Evolutionary conservation across 306 rosid genomes (phyloP).

Genomic region (Urtica urens): DNA sequence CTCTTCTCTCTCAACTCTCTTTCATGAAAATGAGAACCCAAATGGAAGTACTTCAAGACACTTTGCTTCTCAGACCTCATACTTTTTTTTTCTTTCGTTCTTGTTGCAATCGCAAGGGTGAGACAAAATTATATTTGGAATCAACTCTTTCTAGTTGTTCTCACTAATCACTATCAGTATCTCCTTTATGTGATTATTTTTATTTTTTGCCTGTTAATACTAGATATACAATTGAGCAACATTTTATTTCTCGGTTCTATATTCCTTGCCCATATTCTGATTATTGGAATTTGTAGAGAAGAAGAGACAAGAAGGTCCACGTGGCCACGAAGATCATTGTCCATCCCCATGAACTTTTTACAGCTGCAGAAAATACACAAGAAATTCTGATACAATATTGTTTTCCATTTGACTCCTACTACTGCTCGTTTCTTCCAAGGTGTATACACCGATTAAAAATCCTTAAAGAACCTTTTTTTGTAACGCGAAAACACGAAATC

Average conservation of each 20-base stretch:
- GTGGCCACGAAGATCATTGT: slow-evolving; percentile 60
- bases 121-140: slow-evolving; percentile 9
- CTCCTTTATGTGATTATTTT: slow-evolving; percentile 7
- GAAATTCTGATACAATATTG: slow-evolving; percentile 16
- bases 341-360: slow-evolving; percentile 40
- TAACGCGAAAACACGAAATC: slow-evolving; percentile 24
- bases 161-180: slow-evolving; percentile 1
- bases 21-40: slow-evolving; percentile 44
- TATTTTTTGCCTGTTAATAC: slow-evolving; percentile 3
- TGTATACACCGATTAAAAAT: slow-evolving; percentile 21
- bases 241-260: slow-evolving; percentile 9
- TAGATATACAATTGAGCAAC: neutral
- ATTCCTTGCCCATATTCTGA: slow-evolving; percentile 22
- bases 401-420: slow-evolving; percentile 26
- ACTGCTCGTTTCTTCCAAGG: slow-evolving; percentile 3
- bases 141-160: neutral
- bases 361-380: slow-evolving; percentile 6
- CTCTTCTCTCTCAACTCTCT: slow-evolving; percentile 37
- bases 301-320: slow-evolving; percentile 46
- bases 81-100: slow-evolving; percentile 6
- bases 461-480: neutral
- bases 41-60: slow-evolving; percentile 39
- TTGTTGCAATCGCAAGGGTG: neutral
- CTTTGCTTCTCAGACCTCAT: slow-evolving; percentile 13
- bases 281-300: slow-evolving; percentile 30